Conservation (phyloP, 2,329 filamentous ascomycete species). For the Paecilomyces sp. region DNA sequence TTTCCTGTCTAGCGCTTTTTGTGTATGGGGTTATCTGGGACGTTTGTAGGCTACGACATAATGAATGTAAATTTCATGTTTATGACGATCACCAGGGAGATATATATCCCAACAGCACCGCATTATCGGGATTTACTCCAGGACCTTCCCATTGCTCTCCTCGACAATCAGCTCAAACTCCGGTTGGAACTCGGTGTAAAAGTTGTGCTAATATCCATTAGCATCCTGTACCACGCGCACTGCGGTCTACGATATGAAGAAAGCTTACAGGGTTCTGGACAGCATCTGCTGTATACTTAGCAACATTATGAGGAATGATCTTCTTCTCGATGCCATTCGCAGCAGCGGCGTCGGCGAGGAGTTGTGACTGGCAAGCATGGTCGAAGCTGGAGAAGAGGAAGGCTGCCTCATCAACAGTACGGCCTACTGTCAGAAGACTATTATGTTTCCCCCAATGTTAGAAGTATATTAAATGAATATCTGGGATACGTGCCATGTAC, state of each 20-base stretch:
- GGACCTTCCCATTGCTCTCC: constrained; percentile 27
- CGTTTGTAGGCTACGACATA: not conserved
- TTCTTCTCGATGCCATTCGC: constrained; percentile 30
- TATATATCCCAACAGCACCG: no score
- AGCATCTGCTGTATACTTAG: constrained; percentile 26
- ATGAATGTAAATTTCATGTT: not conserved
- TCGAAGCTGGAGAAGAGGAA: constrained; percentile 35
- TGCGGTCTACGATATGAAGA: not conserved
- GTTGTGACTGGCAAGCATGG: constrained; percentile 33
- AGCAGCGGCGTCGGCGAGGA: constrained; percentile 34
- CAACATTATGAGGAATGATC: constrained; percentile 25
- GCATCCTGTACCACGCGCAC: not conserved
- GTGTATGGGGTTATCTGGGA: not conserved
- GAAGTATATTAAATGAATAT: not conserved
- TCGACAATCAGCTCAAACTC: constrained; percentile 32
- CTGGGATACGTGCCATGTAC: not conserved
- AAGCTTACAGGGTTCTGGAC: constrained; percentile 28
- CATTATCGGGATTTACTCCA: constrained; percentile 8
- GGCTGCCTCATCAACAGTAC: constrained; percentile 35
- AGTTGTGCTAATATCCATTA: constrained; percentile 25
- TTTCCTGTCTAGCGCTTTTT: not conserved
- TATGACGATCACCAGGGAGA: not conserved
- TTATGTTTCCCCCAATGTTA: constrained; percentile 11
- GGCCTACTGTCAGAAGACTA: constrained; percentile 33
- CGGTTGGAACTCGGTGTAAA: constrained; percentile 33